Conservation (phyloP, 2,329 filamentous ascomycete genomes). For the Fusarium begoniae region DNA sequence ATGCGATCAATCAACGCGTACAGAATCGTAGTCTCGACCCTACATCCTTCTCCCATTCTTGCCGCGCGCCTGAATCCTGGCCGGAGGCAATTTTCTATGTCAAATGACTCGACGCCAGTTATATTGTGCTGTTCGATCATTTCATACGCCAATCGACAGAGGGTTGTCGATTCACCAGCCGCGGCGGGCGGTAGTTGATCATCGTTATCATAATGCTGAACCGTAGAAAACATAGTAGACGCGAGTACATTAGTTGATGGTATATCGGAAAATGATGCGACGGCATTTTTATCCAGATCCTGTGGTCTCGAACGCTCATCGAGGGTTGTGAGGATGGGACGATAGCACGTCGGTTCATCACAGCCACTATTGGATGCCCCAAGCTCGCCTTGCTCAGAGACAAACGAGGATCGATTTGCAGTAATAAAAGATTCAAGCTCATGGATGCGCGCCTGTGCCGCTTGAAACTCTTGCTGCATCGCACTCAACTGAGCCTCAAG, state of each 20-base stretch:
- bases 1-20: conserved; percentile 20
- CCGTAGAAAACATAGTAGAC: not conserved
- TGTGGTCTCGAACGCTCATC: not conserved
- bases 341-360: not conserved
- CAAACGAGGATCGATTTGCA: rapidly evolving
- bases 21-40: conserved; percentile 18
- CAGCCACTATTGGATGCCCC: too few species aligned
- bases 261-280: not conserved
- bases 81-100: not conserved
- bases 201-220: not conserved
- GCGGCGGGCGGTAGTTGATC: not conserved
- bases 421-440: not conserved
- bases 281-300: rapidly evolving
- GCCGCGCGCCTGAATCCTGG: conserved; percentile 9
- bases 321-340: too few species aligned
- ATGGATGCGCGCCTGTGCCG: not conserved
- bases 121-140: conserved; percentile 17
- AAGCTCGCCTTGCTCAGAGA: not conserved
- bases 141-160: conserved; percentile 7
- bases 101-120: not conserved
- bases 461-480: conserved; percentile 3
- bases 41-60: conserved; percentile 5
- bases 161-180: conserved; percentile 8
- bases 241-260: rapidly evolving
- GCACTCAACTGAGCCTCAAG: conserved; percentile 38